Evolutionary conservation across 23 red algal genomes (phyloP).

Genomic region (Agarophyton chilense): DNA sequence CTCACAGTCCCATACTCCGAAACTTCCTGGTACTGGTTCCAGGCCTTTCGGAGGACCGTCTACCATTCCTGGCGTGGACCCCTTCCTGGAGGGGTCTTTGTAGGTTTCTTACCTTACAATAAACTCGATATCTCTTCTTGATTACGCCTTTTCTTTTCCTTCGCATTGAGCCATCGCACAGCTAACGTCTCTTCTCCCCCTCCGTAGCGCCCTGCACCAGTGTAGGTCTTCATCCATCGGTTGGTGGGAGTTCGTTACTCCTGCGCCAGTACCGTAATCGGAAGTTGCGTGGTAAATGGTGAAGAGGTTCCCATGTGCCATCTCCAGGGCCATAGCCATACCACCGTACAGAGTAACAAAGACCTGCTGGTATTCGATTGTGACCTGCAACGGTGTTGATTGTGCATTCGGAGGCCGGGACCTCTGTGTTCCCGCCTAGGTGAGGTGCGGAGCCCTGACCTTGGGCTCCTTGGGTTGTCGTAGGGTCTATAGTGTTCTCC

Average conservation of each 20-base stretch:
- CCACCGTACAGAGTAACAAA: background rate
- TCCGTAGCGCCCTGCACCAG: background rate
- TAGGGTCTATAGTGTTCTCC: background rate
- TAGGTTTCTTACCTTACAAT: too few relatives aligned
- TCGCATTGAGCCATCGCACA: too few relatives aligned
- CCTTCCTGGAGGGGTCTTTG: too few relatives aligned
- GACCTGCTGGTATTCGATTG: background rate
- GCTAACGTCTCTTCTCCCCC: too few relatives aligned
- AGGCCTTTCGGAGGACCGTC: too few relatives aligned
- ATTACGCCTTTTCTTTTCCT: background rate
- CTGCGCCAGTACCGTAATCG: background rate
- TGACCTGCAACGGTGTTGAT: background rate
- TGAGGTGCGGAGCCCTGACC: background rate
- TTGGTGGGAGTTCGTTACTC: background rate
- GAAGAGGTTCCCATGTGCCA: background rate
- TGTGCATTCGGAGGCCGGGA: too few relatives aligned
- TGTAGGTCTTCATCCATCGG: background rate
- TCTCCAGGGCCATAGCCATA: background rate
- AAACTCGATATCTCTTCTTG: too few relatives aligned
- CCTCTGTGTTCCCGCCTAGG: background rate
- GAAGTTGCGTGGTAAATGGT: background rate
- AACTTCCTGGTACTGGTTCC: too few relatives aligned
- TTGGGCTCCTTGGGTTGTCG: background rate
- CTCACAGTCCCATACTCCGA: too few relatives aligned
- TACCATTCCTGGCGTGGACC: too few relatives aligned